Percentiles rank a stretch among this genome's conserved stretches.
These are phyloP conservation scores for Thuidium tamariscinum DNA, from an alignment of 225 moss, liverwort and hornwort species.

Conservation along the genomic window DNA sequence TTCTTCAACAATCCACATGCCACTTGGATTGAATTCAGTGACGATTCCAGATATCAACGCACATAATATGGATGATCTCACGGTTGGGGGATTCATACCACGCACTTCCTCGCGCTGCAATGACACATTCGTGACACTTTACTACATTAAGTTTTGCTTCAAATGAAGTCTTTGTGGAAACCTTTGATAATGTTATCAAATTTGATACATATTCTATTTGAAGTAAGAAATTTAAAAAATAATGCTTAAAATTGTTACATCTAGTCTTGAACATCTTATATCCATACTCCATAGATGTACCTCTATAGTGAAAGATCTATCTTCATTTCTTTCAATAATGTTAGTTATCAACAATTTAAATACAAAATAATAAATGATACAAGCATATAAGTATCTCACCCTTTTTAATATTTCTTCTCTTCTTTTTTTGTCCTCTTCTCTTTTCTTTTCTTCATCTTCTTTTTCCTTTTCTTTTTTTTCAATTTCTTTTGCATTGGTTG, in stretches of 20 bases:
- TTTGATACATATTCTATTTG: neutral
- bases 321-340: neutral
- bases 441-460: too few species aligned
- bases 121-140: neutral
- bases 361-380: neutral
- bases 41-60: too few species aligned
- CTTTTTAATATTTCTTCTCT: fast-evolving
- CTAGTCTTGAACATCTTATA: neutral
- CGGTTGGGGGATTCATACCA: fast-evolving
- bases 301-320: neutral
- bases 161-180: neutral
- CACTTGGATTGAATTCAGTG: too few species aligned
- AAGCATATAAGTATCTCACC: neutral
- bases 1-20: too few species aligned
- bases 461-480: fast-evolving
- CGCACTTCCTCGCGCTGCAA: fast-evolving
- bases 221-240: neutral
- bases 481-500: fast-evolving
- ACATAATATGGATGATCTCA: too few species aligned
- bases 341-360: neutral
- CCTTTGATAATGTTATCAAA: neutral
- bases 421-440: too few species aligned
- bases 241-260: neutral
- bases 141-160: neutral
- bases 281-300: neutral